Conservation (phyloP, 768 basidiomycete species). For the Psilocybe azurescens region DNA sequence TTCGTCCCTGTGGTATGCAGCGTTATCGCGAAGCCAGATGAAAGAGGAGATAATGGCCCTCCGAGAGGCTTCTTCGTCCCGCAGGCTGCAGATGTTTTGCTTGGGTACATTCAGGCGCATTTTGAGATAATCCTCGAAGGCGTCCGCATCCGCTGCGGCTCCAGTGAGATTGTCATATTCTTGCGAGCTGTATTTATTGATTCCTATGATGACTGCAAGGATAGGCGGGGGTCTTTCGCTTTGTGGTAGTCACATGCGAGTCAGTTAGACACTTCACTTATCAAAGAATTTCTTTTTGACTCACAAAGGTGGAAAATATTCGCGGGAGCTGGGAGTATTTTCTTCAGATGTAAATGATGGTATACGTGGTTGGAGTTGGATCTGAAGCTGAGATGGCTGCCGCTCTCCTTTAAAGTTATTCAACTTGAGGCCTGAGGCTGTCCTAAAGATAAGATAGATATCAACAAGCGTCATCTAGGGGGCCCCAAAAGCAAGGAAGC, state of each 20-base stretch:
- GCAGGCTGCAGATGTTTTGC: conserved; percentile 40
- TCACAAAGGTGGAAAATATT: background rate
- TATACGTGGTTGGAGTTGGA: too few relatives aligned
- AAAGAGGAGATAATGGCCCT: conserved; percentile 38
- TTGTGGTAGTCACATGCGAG: too few relatives aligned
- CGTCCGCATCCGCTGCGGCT: conserved; percentile 45
- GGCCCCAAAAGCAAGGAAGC: too few relatives aligned
- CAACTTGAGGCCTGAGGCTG: too few relatives aligned
- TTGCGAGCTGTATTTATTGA: conserved; percentile 38
- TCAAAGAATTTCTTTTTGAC: background rate
- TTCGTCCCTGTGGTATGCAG: conserved; percentile 21
- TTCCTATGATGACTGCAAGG: conserved; percentile 49
- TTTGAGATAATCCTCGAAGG: conserved; percentile 38
- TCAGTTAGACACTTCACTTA: too few relatives aligned
- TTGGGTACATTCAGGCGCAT: conserved; percentile 33
- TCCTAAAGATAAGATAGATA: too few relatives aligned
- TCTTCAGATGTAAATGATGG: too few relatives aligned
- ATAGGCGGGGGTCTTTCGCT: conserved; percentile 18
- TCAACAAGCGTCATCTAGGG: too few relatives aligned
- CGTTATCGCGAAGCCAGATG: conserved; percentile 26
- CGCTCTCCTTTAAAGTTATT: too few relatives aligned
- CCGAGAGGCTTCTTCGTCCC: conserved; percentile 43
- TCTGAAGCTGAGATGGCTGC: too few relatives aligned
- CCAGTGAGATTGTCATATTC: conserved; percentile 33
- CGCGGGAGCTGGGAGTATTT: too few relatives aligned